Conservation (phyloP, 116 monocot species). For the Papilionanthe hybrid region DNA sequence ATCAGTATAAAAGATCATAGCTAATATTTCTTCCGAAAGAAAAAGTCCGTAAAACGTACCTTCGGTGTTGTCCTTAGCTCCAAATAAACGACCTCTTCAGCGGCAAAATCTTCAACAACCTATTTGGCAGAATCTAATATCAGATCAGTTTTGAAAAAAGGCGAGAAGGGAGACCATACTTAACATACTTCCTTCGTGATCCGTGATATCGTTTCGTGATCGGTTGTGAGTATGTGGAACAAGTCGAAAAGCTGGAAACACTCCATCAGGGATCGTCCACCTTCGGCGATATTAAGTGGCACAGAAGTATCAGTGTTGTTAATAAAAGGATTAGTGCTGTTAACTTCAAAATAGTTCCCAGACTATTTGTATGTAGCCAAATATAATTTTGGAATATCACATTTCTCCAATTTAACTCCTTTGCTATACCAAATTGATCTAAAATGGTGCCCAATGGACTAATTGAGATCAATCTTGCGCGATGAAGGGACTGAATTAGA, state of each 20-base stretch:
- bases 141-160: neutral
- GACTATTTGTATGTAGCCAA: no score
- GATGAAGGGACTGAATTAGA: no score
- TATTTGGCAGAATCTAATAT: slow-evolving; percentile 12
- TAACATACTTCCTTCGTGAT: slow-evolving; percentile 75
- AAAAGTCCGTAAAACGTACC: slow-evolving; percentile 29
- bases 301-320: neutral
- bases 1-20: neutral
- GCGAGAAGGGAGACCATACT: neutral
- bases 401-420: no score
- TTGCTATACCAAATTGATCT: no score
- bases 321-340: neutral
- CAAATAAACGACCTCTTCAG: slow-evolving; percentile 92
- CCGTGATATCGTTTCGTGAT: slow-evolving; percentile 78
- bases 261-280: slow-evolving; percentile 69
- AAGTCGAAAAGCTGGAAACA: slow-evolving; percentile 92
- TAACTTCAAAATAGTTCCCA: no score
- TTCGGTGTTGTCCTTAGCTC: slow-evolving; percentile 96
- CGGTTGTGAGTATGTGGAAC: slow-evolving; percentile 81
- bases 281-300: slow-evolving; percentile 25
- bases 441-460: no score
- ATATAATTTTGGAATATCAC: no score
- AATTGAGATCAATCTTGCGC: no score
- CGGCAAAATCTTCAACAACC: slow-evolving; percentile 95
- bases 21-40: neutral